Conservation (phyloP, 257 asterid species). For the Echium plantagineum region DNA sequence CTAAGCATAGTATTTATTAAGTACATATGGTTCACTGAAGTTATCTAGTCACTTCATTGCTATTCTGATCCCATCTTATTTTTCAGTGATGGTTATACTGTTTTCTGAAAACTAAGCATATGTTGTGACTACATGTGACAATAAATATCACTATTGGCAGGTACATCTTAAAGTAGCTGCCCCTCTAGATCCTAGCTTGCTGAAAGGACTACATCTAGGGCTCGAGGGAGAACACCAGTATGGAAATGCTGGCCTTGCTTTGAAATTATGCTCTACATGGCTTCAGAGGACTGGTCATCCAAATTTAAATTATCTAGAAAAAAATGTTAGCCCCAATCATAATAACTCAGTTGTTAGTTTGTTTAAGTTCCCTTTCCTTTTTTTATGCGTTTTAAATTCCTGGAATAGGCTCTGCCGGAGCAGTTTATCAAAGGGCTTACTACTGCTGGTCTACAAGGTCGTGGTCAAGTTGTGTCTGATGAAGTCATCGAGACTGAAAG, state of each 20-base stretch:
- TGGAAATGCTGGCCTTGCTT: constrained; percentile 87
- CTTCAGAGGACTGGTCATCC: constrained; percentile 71
- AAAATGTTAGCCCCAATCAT: constrained; percentile 41
- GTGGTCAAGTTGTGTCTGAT: constrained; percentile 84
- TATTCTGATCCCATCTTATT: neutral
- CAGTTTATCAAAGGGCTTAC: constrained; percentile 78
- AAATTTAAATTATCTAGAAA: constrained; percentile 60
- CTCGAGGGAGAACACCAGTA: constrained; percentile 96
- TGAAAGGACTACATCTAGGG: constrained; percentile 67
- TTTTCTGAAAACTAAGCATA: neutral
- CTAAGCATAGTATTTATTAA: too few relatives aligned
- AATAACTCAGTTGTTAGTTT: constrained; percentile 4
- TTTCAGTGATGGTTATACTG: neutral
- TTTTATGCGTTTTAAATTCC: neutral
- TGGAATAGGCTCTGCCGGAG: constrained; percentile 68
- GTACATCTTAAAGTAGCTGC: constrained; percentile 74
- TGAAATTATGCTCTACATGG: constrained; percentile 92
- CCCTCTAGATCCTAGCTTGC: constrained; percentile 56
- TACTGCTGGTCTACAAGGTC: constrained; percentile 77
- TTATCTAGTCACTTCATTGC: neutral
- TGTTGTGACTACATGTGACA: constrained; percentile 9
- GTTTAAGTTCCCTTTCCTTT: neutral
- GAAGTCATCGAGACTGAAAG: constrained; percentile 49
- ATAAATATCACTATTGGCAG: constrained; percentile 29
- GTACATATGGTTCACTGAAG: too few relatives aligned